Evolutionary conservation across 73 alveolate genomes (phyloP).

Genomic region (Paramecium biaurelia): DNA sequence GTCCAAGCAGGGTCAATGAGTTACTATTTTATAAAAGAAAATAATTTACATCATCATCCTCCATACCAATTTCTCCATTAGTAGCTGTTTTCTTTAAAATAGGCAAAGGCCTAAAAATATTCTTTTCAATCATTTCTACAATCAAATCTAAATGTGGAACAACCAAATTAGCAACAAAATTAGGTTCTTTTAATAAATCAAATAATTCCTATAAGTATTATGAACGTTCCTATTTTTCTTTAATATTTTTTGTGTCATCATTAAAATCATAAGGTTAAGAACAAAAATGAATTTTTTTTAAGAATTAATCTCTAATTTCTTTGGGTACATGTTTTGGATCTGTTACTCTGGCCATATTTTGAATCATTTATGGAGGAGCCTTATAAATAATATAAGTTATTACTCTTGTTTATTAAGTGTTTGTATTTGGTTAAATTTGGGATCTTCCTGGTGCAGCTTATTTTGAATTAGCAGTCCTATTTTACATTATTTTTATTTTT

Average conservation of each 20-base stretch:
- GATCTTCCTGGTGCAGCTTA: not conserved
- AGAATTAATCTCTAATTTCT: conserved; percentile 67
- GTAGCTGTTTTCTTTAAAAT: conserved; percentile 72
- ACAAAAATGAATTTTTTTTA: conserved; percentile 63
- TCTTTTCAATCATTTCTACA: conserved; percentile 88
- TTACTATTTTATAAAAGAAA: not conserved
- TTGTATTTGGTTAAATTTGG: not conserved
- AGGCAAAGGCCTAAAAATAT: conserved; percentile 90
- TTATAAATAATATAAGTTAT: not conserved
- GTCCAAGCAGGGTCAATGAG: conserved; percentile 82
- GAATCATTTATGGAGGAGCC: not conserved
- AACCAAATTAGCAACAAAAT: conserved; percentile 73
- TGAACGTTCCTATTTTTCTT: conserved; percentile 78
- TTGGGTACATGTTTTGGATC: conserved; percentile 66
- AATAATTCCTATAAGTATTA: conserved; percentile 77
- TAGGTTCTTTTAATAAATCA: conserved; percentile 74
- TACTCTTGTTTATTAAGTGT: not conserved
- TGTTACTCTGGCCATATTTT: conserved; percentile 54
- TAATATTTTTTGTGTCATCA: conserved; percentile 89
- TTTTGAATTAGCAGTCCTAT: not conserved
- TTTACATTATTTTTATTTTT: not conserved
- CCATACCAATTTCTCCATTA: conserved; percentile 63
- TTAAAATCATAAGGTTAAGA: conserved; percentile 75
- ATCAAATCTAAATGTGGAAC: conserved; percentile 87
- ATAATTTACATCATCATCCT: conserved; percentile 65